Conservation (phyloP, 257 asterid species). For the Solanum chiquidenum region DNA sequence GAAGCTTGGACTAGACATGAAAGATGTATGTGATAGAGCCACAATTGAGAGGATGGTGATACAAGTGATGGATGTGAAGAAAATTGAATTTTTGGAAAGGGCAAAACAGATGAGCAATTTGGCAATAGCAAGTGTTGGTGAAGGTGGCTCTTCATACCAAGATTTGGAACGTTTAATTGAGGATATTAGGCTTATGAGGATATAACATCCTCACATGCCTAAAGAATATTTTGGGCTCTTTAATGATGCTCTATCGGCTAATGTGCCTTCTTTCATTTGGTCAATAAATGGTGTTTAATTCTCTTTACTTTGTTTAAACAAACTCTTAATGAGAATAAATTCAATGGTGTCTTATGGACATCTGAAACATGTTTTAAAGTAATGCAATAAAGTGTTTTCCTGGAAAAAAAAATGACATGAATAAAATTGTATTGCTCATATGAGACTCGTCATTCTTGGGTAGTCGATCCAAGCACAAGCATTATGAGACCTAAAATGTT, state of each 20-base stretch:
- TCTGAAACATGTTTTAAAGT: no score
- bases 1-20: slow-evolving; percentile 10
- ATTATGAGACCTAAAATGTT: no score
- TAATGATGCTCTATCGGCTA: neutral
- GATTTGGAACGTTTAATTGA: neutral
- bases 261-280: neutral
- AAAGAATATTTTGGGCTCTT: neutral
- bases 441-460: neutral
- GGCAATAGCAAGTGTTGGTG: neutral
- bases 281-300: neutral
- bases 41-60: neutral
- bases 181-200: neutral
- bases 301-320: neutral
- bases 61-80: neutral
- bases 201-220: neutral
- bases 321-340: neutral
- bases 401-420: no score
- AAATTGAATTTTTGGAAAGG: neutral
- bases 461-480: no score
- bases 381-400: no score
- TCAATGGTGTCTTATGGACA: neutral
- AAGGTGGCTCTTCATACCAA: neutral
- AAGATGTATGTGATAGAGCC: slow-evolving; percentile 6
- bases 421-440: neutral
- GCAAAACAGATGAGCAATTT: neutral